Conservation (phyloP, 2,329 filamentous ascomycete species). For the Colletotrichum brevisporum region DNA sequence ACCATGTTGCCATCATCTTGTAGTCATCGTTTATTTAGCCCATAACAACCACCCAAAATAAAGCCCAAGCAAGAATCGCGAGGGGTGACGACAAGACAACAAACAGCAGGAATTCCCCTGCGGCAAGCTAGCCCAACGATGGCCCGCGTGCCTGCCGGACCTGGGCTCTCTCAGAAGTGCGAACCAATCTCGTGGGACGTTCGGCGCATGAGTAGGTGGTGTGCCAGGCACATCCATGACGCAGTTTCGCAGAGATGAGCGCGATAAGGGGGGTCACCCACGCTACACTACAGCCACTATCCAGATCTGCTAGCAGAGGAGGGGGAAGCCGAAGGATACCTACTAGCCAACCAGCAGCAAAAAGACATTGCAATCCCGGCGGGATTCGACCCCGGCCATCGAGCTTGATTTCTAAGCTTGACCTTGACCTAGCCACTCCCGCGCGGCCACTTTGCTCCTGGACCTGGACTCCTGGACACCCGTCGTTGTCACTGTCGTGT, state of each 20-base stretch:
- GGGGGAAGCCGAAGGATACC: not conserved
- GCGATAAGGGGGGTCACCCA: slow-evolving; percentile 31
- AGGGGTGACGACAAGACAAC: slow-evolving; percentile 17
- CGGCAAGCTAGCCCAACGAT: not conserved
- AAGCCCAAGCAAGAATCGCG: slow-evolving; percentile 5
- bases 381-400: not conserved
- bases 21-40: slow-evolving; percentile 19
- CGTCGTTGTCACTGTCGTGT: not conserved
- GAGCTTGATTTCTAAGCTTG: slow-evolving; percentile 34
- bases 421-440: slow-evolving; percentile 16
- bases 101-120: slow-evolving; percentile 27
- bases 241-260: slow-evolving; percentile 30
- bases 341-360: slow-evolving; percentile 7
- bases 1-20: slow-evolving; percentile 18
- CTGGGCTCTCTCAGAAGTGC: slow-evolving; percentile 8
- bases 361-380: too few relatives aligned
- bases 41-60: not conserved
- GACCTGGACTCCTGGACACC: not conserved
- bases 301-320: slow-evolving; percentile 25
- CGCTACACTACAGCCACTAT: slow-evolving; percentile 9
- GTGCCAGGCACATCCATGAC: slow-evolving; percentile 39
- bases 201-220: slow-evolving; percentile 28
- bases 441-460: slow-evolving; percentile 25
- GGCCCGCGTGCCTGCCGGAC: slow-evolving; percentile 34
- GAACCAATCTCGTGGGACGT: slow-evolving; percentile 39